A percentile compares a stretch with the other conserved stretches of the same genome.
These are phyloP conservation scores for Alternaria panax DNA, from an alignment of 2,329 filamentous ascomycete species.

Conservation along the genomic window DNA sequence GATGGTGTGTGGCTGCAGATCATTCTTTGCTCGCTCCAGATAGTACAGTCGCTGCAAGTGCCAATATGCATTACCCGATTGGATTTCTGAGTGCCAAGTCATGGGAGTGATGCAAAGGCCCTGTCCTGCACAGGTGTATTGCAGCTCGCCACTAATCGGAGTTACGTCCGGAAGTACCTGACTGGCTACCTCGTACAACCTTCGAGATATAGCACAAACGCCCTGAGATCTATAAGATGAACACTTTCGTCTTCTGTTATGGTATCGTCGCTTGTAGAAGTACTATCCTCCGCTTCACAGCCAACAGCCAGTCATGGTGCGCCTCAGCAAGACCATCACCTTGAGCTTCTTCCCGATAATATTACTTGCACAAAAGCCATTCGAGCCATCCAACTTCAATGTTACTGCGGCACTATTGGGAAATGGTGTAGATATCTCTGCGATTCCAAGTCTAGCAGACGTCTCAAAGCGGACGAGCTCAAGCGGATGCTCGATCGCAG, in stretches of 20 bases:
- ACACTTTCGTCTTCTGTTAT: background rate
- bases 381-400: conserved; percentile 16
- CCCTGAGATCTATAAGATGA: background rate
- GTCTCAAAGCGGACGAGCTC: background rate
- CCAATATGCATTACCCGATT: background rate
- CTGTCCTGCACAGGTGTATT: background rate
- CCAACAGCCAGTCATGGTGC: background rate
- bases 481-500: conserved; percentile 19
- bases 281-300: background rate
- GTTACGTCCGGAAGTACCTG: background rate
- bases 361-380: conserved; percentile 4
- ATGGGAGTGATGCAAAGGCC: background rate
- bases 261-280: background rate
- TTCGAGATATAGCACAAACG: background rate
- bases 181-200: background rate
- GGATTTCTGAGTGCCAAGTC: background rate
- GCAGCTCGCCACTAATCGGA: background rate
- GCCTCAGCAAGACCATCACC: background rate
- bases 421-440: conserved; percentile 18
- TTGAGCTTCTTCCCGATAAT: conserved; percentile 1
- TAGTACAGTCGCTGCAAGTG: background rate
- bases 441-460: conserved; percentile 4
- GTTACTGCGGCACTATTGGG: conserved; percentile 19
- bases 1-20: background rate
- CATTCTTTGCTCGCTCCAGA: background rate